These are phyloP conservation scores for Penicillium daleae DNA, from an alignment of 495 filamentous ascomycete species.

Conservation along the genomic window DNA sequence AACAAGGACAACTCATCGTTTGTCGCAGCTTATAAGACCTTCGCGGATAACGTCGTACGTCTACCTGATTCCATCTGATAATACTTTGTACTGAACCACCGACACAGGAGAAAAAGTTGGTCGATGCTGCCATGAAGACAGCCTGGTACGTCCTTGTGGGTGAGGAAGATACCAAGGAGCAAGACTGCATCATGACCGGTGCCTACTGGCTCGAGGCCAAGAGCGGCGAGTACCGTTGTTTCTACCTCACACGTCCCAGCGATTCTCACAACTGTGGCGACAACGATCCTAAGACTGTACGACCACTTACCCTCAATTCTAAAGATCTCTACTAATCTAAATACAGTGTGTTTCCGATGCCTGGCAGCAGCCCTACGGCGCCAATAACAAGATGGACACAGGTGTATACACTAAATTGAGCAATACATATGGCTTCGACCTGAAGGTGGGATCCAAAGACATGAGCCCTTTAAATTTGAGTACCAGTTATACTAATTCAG, in stretches of 20 bases:
- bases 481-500: not conserved
- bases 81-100: not conserved
- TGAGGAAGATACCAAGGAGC: not conserved
- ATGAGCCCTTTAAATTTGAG: not conserved
- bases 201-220: slow-evolving; percentile 12
- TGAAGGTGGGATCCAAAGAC: not conserved
- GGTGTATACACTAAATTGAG: slow-evolving; percentile 7
- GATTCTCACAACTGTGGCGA: not conserved
- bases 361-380: slow-evolving; percentile 4
- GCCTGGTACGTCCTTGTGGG: slow-evolving; percentile 1
- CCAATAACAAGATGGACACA: slow-evolving; percentile 6
- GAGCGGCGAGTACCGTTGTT: slow-evolving; percentile 11
- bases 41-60: not conserved
- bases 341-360: slow-evolving; percentile 10
- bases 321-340: not conserved
- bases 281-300: not conserved
- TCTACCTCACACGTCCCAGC: slow-evolving; percentile 7
- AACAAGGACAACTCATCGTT: slow-evolving; percentile 1
- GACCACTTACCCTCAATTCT: not conserved
- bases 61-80: not conserved
- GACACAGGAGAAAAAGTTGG: not conserved
- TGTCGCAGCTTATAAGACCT: not conserved
- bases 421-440: slow-evolving; percentile 10
- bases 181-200: slow-evolving; percentile 9
- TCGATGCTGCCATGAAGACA: slow-evolving; percentile 1